Conservation (phyloP, 257 asterid genomes). For the Pogostemon cablin region DNA sequence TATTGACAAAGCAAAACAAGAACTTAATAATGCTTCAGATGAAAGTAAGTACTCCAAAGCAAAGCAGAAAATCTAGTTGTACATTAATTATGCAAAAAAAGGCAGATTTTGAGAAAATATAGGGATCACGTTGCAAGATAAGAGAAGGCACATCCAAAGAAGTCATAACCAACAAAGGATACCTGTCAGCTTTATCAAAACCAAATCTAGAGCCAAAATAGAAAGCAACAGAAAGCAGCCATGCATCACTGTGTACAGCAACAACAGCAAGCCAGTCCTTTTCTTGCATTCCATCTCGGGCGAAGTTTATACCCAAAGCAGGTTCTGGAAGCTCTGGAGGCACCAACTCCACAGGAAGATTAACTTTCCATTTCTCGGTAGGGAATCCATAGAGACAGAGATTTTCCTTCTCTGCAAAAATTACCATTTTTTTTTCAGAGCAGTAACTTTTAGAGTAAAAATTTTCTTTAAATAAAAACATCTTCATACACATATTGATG, state of each 20-base stretch:
- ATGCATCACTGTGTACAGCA: constrained; percentile 84
- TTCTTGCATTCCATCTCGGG: constrained; percentile 80
- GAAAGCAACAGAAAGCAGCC: constrained; percentile 77
- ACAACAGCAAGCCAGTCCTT: constrained; percentile 86
- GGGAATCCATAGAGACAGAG: constrained; percentile 81
- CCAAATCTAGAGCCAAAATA: constrained; percentile 81
- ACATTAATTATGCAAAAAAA: constrained; percentile 5
- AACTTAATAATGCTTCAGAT: not conserved
- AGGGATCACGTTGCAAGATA: not conserved
- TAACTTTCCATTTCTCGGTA: constrained; percentile 75
- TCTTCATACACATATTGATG: not conserved
- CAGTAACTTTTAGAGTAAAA: constrained; percentile 18
- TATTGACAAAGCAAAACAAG: constrained; percentile 6
- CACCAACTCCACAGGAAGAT: constrained; percentile 80
- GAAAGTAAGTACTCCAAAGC: constrained; percentile 11
- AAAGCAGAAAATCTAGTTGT: constrained; percentile 11
- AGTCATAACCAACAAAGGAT: constrained; percentile 13
- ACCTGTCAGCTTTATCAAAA: constrained; percentile 79
- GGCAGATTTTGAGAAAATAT: constrained; percentile 3
- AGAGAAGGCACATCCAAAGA: not conserved
- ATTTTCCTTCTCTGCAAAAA: constrained; percentile 67
- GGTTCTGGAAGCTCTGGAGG: constrained; percentile 96
- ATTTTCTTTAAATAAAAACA: constrained; percentile 9
- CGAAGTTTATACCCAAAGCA: constrained; percentile 83
- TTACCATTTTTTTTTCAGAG: constrained; percentile 15